Percentiles rank a stretch among this genome's conserved stretches.
Evolutionary conservation across 768 basidiomycete genomes (phyloP).

Genomic region (Serpula lacrymans): DNA sequence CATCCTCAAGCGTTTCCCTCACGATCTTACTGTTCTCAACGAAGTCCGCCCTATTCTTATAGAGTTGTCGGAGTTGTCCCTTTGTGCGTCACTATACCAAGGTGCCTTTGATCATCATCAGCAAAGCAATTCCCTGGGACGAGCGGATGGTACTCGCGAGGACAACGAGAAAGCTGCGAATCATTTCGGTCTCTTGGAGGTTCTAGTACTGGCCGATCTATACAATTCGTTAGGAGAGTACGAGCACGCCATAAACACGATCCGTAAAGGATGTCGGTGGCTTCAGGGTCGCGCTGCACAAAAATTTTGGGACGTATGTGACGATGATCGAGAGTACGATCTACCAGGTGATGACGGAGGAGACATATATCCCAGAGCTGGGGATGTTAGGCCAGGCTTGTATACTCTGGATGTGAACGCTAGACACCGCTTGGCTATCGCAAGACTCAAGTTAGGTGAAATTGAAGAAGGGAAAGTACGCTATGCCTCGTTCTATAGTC

Average conservation of each 20-base stretch:
- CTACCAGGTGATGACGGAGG: constrained; percentile 25
- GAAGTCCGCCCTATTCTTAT: constrained; percentile 77
- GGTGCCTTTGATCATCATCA: constrained; percentile 73
- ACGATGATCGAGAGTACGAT: constrained; percentile 91
- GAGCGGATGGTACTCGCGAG: no score
- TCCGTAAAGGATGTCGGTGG: constrained; percentile 83
- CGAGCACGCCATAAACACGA: constrained; percentile 61
- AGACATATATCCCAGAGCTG: constrained; percentile 16
- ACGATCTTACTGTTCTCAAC: constrained; percentile 74
- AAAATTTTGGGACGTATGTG: constrained; percentile 74
- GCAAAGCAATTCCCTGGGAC: constrained; percentile 35
- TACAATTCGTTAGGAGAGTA: constrained; percentile 70
- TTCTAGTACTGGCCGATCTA: constrained; percentile 85
- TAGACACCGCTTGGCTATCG: constrained; percentile 78
- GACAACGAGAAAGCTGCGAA: constrained; percentile 22
- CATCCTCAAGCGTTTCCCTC: constrained; percentile 72
- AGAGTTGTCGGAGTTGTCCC: constrained; percentile 62
- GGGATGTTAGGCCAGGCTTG: constrained; percentile 6
- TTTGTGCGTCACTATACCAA: constrained; percentile 67
- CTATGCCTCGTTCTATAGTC: not conserved
- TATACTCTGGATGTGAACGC: constrained; percentile 72
- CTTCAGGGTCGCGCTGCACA: constrained; percentile 77
- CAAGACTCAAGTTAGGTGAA: constrained; percentile 78
- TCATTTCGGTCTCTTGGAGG: constrained; percentile 58
- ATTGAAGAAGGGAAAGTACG: constrained; percentile 77